Percentiles rank a stretch among this genome's conserved stretches.
Evolutionary conservation across 441 rosid genomes (phyloP).

Genomic region (Croton laevigatus): DNA sequence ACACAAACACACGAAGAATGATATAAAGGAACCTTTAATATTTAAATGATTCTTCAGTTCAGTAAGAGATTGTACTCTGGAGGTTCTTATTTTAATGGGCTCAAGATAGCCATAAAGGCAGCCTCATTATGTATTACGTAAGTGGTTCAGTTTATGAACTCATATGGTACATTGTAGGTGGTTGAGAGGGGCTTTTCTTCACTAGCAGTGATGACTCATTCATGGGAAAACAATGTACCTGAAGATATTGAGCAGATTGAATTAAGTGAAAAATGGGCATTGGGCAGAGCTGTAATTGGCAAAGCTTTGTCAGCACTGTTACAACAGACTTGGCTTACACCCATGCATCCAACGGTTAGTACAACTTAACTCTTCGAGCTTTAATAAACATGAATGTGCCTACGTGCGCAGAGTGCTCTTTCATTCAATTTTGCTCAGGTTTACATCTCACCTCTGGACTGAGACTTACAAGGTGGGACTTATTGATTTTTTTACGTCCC

Average conservation of each 20-base stretch:
- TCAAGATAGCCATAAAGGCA: conserved; percentile 8
- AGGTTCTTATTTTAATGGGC: background rate
- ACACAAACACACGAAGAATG: background rate
- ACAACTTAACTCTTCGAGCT: conserved; percentile 13
- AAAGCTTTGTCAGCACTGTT: conserved; percentile 65
- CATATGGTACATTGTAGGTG: conserved; percentile 40
- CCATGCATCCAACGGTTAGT: conserved; percentile 39
- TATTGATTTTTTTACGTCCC: background rate
- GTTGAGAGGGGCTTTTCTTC: conserved; percentile 69
- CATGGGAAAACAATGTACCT: conserved; percentile 59
- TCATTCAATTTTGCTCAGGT: background rate
- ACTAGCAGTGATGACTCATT: conserved; percentile 63
- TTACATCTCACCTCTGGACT: conserved; percentile 11
- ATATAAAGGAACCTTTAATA: background rate
- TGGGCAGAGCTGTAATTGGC: conserved; percentile 57
- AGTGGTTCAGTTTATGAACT: conserved; percentile 20
- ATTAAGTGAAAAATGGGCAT: conserved; percentile 45
- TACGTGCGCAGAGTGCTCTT: background rate
- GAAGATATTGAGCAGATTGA: conserved; percentile 48
- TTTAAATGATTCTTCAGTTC: background rate
- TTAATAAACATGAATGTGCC: background rate
- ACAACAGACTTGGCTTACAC: conserved; percentile 72
- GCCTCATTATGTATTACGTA: conserved; percentile 7
- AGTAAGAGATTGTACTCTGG: background rate
- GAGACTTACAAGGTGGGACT: background rate